A percentile compares a stretch with the other conserved stretches of the same genome.
phyloP scores from a whole-genome alignment of 768 basidiomycete genomes.

The Suillus luteus region DNA sequence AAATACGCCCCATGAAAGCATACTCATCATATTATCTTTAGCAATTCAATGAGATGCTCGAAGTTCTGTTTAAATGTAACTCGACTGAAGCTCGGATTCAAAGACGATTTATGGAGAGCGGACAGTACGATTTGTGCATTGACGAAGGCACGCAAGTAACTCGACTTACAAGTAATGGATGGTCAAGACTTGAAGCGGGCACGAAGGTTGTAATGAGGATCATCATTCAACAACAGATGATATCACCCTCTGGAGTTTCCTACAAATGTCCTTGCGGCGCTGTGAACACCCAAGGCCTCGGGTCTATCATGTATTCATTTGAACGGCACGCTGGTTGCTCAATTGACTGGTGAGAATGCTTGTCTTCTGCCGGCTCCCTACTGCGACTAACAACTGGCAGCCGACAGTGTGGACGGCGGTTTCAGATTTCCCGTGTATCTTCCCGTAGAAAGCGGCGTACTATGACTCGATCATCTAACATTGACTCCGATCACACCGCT shows the following conservation, averaged over 20 bases:
- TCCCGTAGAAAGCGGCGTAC: neutral
- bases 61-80: conserved; percentile 18
- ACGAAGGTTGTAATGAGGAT: conserved; percentile 31
- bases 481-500: neutral
- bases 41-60: conserved; percentile 27
- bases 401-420: conserved; percentile 29
- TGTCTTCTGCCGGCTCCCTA: conserved; percentile 1
- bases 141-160: conserved; percentile 26
- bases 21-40: neutral
- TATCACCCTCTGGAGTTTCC: neutral
- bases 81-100: conserved; percentile 25
- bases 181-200: conserved; percentile 28
- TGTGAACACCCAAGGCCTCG: conserved; percentile 21
- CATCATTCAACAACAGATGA: conserved; percentile 22
- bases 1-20: neutral
- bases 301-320: conserved; percentile 15
- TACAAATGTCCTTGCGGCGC: conserved; percentile 16
- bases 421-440: conserved; percentile 17
- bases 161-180: conserved; percentile 25
- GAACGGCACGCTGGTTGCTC: conserved; percentile 26
- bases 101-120: conserved; percentile 26
- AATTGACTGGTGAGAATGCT: conserved; percentile 25
- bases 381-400: conserved; percentile 12
- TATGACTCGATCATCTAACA: neutral
- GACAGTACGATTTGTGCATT: conserved; percentile 27